These are phyloP conservation scores for Euphorbia pulcherrima DNA, from an alignment of 345 rosid species.

Conservation along the genomic window DNA sequence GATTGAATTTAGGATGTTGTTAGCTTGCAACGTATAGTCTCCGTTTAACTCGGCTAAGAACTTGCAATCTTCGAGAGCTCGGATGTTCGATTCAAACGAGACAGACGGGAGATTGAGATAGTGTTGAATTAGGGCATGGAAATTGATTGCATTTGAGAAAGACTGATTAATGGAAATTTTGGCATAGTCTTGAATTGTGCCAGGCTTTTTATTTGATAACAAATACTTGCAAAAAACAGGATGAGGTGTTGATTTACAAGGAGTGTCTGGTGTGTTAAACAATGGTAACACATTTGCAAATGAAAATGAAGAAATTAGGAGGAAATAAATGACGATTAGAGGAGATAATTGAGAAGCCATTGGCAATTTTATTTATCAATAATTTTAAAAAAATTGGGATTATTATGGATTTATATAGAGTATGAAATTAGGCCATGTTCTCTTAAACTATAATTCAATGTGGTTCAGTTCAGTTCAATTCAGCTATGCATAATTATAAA, in stretches of 20 bases:
- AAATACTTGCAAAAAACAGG: constrained; percentile 25
- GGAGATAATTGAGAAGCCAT: not conserved
- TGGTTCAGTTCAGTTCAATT: too few relatives aligned
- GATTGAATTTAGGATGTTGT: constrained; percentile 2
- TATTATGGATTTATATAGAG: too few relatives aligned
- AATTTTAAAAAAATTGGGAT: too few relatives aligned
- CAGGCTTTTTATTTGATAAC: constrained; percentile 16
- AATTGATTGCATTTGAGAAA: constrained; percentile 14
- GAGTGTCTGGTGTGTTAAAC: constrained; percentile 8
- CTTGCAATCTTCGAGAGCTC: constrained; percentile 37
- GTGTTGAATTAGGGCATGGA: constrained; percentile 17
- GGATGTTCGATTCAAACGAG: constrained; percentile 7
- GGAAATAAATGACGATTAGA: not conserved
- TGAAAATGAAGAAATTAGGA: not conserved
- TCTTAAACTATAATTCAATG: too few relatives aligned
- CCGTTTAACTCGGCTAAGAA: constrained; percentile 25
- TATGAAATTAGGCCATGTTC: too few relatives aligned
- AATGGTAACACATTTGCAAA: not conserved
- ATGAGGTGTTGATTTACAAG: constrained; percentile 26
- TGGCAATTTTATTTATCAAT: too few relatives aligned
- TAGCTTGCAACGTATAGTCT: constrained; percentile 23
- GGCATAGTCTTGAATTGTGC: constrained; percentile 26
- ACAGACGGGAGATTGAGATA: constrained; percentile 21
- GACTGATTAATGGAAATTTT: constrained; percentile 22
- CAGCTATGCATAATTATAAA: too few relatives aligned